A percentile compares a stretch with the other conserved stretches of the same genome.
phyloP scores from a whole-genome alignment of 805 yeast species.

The Cyberlindnera xishuangbannaensis region DNA sequence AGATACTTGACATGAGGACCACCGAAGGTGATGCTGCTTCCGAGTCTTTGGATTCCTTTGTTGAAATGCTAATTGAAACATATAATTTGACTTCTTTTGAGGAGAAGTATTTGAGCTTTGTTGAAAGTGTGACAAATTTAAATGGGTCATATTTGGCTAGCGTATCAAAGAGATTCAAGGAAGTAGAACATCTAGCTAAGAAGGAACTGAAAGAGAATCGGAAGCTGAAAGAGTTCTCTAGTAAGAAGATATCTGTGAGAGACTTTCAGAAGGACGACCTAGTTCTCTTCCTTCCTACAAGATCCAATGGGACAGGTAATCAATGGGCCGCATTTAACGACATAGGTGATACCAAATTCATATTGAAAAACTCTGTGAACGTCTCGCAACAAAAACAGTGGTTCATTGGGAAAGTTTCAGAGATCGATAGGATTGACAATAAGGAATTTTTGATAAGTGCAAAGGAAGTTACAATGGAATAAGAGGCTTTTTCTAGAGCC shows the following conservation, averaged over 20 bases:
- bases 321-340: constrained; percentile 90
- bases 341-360: constrained; percentile 79
- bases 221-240: constrained; percentile 39
- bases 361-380: constrained; percentile 38
- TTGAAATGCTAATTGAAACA: constrained; percentile 14
- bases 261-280: constrained; percentile 69
- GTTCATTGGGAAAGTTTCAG: constrained; percentile 67
- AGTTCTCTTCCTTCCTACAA: constrained; percentile 79
- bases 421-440: constrained; percentile 35
- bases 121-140: constrained; percentile 22
- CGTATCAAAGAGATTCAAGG: constrained; percentile 72
- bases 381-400: constrained; percentile 54
- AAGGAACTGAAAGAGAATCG: constrained; percentile 71
- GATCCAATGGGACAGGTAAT: constrained; percentile 10
- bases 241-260: constrained; percentile 56
- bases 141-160: constrained; percentile 31
- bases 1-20: constrained; percentile 9
- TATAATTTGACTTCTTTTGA: constrained; percentile 23
- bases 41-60: constrained; percentile 15
- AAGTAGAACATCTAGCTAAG: constrained; percentile 86
- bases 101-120: constrained; percentile 21
- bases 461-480: constrained; percentile 10
- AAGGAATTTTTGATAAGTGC: constrained; percentile 20
- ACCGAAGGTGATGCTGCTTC: constrained; percentile 8
- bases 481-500: too few species aligned